Evolutionary conservation across 208 protist genomes (phyloP).

Genomic region (Vickermania spadyakhi): DNA sequence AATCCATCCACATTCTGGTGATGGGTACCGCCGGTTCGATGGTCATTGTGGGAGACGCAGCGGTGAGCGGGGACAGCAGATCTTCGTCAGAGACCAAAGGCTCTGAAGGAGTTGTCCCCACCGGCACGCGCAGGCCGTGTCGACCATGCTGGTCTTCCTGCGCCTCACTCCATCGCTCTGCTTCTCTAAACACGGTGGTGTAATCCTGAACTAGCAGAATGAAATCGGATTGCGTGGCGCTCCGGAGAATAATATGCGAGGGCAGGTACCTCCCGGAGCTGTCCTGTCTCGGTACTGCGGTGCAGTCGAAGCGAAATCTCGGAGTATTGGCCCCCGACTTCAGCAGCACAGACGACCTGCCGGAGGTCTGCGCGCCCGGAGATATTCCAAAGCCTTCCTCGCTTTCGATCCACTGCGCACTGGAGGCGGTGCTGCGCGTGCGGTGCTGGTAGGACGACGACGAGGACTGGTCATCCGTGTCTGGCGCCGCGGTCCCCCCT

Average conservation of each 20-base stretch:
- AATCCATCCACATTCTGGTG: conserved; percentile 16
- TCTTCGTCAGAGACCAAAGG: conserved; percentile 4
- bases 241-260: background rate
- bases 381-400: background rate
- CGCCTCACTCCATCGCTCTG: background rate
- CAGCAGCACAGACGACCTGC: background rate
- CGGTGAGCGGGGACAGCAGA: conserved; percentile 2
- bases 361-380: background rate
- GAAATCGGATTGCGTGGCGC: background rate
- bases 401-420: background rate
- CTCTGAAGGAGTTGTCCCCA: background rate
- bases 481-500: too few species aligned
- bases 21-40: background rate
- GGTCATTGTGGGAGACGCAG: background rate
- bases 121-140: background rate
- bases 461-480: too few species aligned
- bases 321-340: background rate
- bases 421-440: background rate
- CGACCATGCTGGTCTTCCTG: background rate
- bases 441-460: background rate
- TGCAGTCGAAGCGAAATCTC: too few species aligned
- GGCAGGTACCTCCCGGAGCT: too few species aligned
- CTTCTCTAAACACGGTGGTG: background rate
- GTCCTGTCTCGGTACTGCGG: too few species aligned
- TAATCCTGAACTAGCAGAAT: background rate